These are phyloP conservation scores for Intubia oerlemansii DNA, from an alignment of 2,329 filamentous ascomycete species.

Conservation along the genomic window DNA sequence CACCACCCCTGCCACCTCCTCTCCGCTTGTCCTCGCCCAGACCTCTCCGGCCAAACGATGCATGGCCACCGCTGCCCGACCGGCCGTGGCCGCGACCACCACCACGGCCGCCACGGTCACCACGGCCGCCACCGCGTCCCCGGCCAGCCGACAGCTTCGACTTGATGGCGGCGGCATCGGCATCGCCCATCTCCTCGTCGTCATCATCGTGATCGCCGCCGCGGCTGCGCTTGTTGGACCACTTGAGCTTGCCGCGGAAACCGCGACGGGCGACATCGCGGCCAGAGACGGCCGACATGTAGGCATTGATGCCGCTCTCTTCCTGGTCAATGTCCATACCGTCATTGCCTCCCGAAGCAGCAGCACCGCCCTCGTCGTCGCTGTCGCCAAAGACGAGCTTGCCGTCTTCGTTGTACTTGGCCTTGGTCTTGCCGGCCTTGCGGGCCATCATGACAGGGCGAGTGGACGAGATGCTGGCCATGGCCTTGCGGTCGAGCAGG, in stretches of 20 bases:
- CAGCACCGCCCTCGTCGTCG: conserved; percentile 20
- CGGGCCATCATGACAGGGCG: conserved; percentile 47
- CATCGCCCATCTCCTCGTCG: conserved; percentile 28
- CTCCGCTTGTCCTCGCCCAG: conserved; percentile 13
- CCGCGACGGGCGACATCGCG: conserved; percentile 43
- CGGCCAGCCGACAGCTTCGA: conserved; percentile 14
- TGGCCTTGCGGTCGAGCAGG: conserved; percentile 67
- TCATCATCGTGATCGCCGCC: conserved; percentile 24
- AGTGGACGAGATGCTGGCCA: conserved; percentile 84
- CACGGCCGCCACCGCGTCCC: conserved; percentile 12
- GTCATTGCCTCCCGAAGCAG: no score
- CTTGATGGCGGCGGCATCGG: conserved; percentile 21
- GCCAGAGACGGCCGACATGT: conserved; percentile 47
- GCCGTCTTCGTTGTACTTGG: conserved; percentile 53
- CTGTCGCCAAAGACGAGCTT: conserved; percentile 48
- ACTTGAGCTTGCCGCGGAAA: conserved; percentile 47
- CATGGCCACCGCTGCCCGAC: conserved; percentile 12
- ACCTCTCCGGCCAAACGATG: conserved; percentile 12
- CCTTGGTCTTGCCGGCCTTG: conserved; percentile 38
- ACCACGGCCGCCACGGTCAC: conserved; percentile 13
- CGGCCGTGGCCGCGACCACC: conserved; percentile 15
- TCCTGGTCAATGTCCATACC: conserved; percentile 36
- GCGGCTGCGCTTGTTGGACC: conserved; percentile 37
- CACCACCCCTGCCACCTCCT: conserved; percentile 8
- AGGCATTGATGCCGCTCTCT: conserved; percentile 38